These are phyloP conservation scores for Aspergillus novofumigatus DNA, from an alignment of 2,329 filamentous ascomycete species.

Conservation along the genomic window DNA sequence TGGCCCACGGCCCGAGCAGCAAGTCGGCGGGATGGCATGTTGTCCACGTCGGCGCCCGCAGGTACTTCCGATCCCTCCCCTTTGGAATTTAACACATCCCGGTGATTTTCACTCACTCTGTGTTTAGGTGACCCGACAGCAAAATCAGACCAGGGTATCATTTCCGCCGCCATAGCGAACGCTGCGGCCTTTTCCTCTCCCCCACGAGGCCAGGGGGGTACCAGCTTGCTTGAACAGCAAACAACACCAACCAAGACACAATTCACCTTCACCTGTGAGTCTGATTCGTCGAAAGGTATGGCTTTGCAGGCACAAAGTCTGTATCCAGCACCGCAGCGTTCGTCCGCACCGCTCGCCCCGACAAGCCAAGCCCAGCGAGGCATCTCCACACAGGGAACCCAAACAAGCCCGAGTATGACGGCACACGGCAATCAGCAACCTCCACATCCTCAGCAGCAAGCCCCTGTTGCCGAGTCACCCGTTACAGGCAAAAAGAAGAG, in stretches of 20 bases:
- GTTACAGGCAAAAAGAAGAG: slow-evolving; percentile 59
- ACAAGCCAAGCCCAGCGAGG: slow-evolving; percentile 34
- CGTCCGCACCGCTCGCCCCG: slow-evolving; percentile 28
- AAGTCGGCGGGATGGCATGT: slow-evolving; percentile 44
- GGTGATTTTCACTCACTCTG: slow-evolving; percentile 10
- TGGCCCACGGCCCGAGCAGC: slow-evolving; percentile 52
- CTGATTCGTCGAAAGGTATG: slow-evolving; percentile 75
- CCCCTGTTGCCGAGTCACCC: slow-evolving; percentile 42
- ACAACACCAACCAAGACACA: slow-evolving; percentile 71
- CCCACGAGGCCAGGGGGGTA: slow-evolving; percentile 67
- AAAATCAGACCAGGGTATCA: slow-evolving; percentile 68
- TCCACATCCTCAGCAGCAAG: slow-evolving; percentile 27
- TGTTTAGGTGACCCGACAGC: slow-evolving; percentile 33
- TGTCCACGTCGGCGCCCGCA: slow-evolving; percentile 39
- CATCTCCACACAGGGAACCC: slow-evolving; percentile 52
- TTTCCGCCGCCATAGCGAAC: slow-evolving; percentile 86
- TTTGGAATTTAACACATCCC: slow-evolving; percentile 20
- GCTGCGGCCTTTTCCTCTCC: slow-evolving; percentile 65
- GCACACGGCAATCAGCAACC: slow-evolving; percentile 30
- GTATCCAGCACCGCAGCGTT: slow-evolving; percentile 36
- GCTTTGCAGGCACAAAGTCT: slow-evolving; percentile 64
- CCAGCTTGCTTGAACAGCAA: slow-evolving; percentile 72
- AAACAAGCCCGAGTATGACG: slow-evolving; percentile 51
- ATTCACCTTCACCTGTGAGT: slow-evolving; percentile 95
- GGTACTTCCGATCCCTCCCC: slow-evolving; percentile 22